These are phyloP conservation scores for Middelhovenomyces tepae DNA, from an alignment of 805 yeast species.

Conservation along the genomic window DNA sequence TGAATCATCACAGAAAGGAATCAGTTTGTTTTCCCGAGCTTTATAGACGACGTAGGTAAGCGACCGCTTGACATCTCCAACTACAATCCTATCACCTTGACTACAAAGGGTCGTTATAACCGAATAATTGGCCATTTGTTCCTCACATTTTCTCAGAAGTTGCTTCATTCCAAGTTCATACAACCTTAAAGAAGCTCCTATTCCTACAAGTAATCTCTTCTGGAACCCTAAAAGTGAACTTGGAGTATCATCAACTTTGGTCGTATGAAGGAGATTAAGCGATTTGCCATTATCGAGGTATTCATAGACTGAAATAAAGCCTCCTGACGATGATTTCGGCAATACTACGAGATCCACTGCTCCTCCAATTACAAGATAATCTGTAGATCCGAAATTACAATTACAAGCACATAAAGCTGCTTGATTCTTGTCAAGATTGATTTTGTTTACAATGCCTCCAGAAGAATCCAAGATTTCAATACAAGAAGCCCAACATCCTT, in stretches of 20 bases:
- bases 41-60: slow-evolving; percentile 49
- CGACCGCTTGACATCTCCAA: slow-evolving; percentile 67
- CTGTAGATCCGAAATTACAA: slow-evolving; percentile 23
- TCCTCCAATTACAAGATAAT: slow-evolving; percentile 22
- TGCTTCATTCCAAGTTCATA: slow-evolving; percentile 77
- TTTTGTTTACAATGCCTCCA: slow-evolving; percentile 31
- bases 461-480: slow-evolving; percentile 39
- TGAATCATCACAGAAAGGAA: slow-evolving; percentile 62
- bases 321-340: slow-evolving; percentile 15
- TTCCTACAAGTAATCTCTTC: slow-evolving; percentile 53
- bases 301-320: slow-evolving; percentile 24
- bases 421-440: slow-evolving; percentile 39
- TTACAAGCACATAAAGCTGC: slow-evolving; percentile 34
- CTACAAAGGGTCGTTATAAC: slow-evolving; percentile 47
- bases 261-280: slow-evolving; percentile 49
- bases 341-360: slow-evolving; percentile 20
- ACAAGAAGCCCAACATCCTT: slow-evolving; percentile 42
- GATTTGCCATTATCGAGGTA: slow-evolving; percentile 28
- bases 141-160: slow-evolving; percentile 55
- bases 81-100: slow-evolving; percentile 50
- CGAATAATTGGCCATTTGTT: slow-evolving; percentile 31
- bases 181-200: slow-evolving; percentile 43
- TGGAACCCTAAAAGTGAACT: slow-evolving; percentile 46
- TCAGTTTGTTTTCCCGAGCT: slow-evolving; percentile 33
- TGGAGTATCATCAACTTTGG: slow-evolving; percentile 42